Evolutionary conservation across 108 stramenopile genomes (phyloP), one percentile per base, ranked within the genome.

Genomic region (Pelagomonas calceolata): DNA sequence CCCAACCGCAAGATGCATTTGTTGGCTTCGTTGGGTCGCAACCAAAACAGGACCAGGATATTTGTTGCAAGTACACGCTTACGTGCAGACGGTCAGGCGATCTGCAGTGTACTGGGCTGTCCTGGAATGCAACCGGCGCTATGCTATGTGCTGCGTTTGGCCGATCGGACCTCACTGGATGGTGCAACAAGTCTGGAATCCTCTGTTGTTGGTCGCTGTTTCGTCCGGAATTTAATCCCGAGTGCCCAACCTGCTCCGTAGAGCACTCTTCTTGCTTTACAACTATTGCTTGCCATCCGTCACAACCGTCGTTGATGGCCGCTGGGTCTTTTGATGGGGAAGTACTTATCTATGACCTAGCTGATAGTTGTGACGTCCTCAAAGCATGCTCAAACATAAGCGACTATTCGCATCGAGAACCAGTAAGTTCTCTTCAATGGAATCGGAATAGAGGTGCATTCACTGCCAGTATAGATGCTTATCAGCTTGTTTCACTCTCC

Each of bases 121-220:
- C 98, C 66, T 98, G 96, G 75, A 95, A 94, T 64, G 91, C 91
- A 73, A 93, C 97, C n/a, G 97, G 97, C 86, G 97, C 96, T 70
- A 99, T 94, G 76, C 97, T 90, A 34, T 85, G 84, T 37, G 80
- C 51, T 34, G 86, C 63, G 21, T 60, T 60, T 43, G 39, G 39
- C 39, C 5, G 39, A 43, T 12, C 39, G 12, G 39, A 43, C 12
- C 39, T 43, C 5, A 10, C 9, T 43, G 39, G 39, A 43, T 60
- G 51, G 51, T 60, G 51, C 10, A 26, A 60, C 51, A 3, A 26
- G 1, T 16, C 10, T 1, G 51, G 51, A 3, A 60, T 60, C 7
- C 21, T 60, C 21, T 60, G 51, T 26, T 16, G 14, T 26, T 60
- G 51, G 51, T 60, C 51, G 1, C 51, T 60, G 51, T 60, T 60